Percentiles rank a stretch among this genome's conserved stretches.
Evolutionary conservation across 768 basidiomycete species (phyloP).

Genomic region (Boletus vermiculosoides): DNA sequence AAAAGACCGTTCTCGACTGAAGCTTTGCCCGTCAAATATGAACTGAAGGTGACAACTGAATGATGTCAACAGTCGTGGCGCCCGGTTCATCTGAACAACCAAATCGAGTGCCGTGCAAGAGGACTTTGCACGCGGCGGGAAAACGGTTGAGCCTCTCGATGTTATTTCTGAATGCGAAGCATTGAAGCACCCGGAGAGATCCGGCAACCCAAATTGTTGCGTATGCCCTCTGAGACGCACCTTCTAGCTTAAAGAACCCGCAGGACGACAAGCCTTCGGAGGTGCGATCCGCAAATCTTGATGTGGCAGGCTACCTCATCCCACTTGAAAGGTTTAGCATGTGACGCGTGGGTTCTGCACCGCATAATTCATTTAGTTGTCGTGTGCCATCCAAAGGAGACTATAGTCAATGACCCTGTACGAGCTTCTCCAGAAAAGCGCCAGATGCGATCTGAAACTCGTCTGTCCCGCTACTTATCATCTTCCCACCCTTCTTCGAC

Average conservation of each 20-base stretch:
- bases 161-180: neutral
- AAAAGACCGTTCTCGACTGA: neutral
- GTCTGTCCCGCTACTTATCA: slow-evolving; percentile 61
- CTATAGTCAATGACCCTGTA: slow-evolving; percentile 28
- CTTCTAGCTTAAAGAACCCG: neutral
- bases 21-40: neutral
- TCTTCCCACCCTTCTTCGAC: slow-evolving; percentile 74
- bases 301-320: neutral
- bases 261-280: neutral
- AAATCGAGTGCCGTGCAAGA: neutral
- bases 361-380: neutral
- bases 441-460: slow-evolving; percentile 81
- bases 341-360: neutral
- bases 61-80: neutral
- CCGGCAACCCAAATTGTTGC: neutral
- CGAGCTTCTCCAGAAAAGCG: slow-evolving; percentile 59
- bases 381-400: neutral
- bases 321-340: neutral
- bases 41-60: neutral
- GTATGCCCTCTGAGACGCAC: neutral
- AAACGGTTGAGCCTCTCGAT: neutral
- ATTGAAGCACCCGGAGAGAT: neutral
- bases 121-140: neutral
- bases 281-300: neutral
- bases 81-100: neutral